Conservation (phyloP, 306 rosid species). For the Erythrophleum fordii region DNA sequence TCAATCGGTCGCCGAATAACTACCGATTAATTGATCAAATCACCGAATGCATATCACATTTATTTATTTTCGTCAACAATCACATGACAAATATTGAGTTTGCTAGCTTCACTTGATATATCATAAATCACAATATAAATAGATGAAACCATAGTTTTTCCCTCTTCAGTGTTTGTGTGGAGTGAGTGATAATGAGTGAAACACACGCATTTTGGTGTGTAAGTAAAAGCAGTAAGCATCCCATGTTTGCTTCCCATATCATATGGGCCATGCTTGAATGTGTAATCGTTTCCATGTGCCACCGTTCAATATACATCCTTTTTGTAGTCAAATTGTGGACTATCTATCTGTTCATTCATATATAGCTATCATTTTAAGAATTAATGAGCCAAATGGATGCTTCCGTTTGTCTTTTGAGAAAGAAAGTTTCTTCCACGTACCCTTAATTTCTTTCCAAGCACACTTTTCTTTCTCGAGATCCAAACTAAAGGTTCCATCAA, state of each 20-base stretch:
- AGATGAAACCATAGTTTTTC: not conserved
- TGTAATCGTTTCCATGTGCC: not conserved
- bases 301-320: not conserved
- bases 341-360: not conserved
- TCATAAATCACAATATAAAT: not conserved
- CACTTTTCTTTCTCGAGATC: conserved; percentile 29
- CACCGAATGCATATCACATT: not conserved
- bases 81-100: not conserved
- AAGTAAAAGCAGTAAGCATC: not conserved
- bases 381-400: not conserved
- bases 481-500: not conserved
- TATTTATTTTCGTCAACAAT: not conserved
- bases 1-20: no score
- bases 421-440: not conserved
- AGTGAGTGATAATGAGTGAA: not conserved
- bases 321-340: not conserved
- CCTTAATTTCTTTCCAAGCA: not conserved
- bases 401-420: not conserved
- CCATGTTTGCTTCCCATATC: not conserved
- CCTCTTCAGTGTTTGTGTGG: not conserved
- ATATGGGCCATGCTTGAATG: not conserved
- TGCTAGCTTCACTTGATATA: not conserved
- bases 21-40: no score
- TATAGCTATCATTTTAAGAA: not conserved
- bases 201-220: not conserved